Evolutionary conservation across 2,329 filamentous ascomycete genomes (phyloP), one percentile per base, ranked within the genome.

Genomic region (Nothophaeocryptopus gaeumannii): DNA sequence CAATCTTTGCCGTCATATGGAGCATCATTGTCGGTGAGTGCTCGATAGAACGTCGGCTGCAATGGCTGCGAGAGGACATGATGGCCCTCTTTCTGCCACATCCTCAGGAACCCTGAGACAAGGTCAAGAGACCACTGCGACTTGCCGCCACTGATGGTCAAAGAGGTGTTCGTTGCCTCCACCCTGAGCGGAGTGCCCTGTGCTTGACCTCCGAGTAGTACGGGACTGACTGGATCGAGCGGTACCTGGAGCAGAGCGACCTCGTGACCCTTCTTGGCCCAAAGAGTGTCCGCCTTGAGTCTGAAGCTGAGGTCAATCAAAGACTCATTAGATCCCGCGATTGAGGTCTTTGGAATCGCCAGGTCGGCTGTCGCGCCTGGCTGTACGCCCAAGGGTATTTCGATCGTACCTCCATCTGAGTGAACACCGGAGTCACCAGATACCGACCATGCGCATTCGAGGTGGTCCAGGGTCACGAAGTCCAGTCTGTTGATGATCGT

Each of bases 11-110:
- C 72, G 9, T 80, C 78, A 12, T 67, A 61, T 0, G 78, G 74
- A 0, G 72, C 69, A 59, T 87, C 84, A 58, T 87, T 87, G 65
- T 87, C 81, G 0, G 83, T 86, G 11, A 78, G 76, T 0, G 83
- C 79, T 4, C 83, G 80, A 76, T 82, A 86, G 67, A 86, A 80
- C 5, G 44, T 57, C 5, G 59, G 56, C 26, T 56, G 47, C 2
- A 63, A 30, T 4, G 58, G 50, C 29, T 58, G 47, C 1, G 56
- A 13, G 30, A 63, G 49, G 11, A 63, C 2, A 13, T 61, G 40
- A 12, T 47, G 51, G 40, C 55, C 55, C 11, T 46, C n/a, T 41
- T 63, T 63, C 38, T 53, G 50, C 62, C 62, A 64, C 5, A 55
- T 58, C 7, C 14, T 36, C n/a, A 64, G 46, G 5, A 39, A 38